Base-by-base conservation (phyloP, 768 basidiomycete species). In the Rossbeevera mucosa region DNA sequence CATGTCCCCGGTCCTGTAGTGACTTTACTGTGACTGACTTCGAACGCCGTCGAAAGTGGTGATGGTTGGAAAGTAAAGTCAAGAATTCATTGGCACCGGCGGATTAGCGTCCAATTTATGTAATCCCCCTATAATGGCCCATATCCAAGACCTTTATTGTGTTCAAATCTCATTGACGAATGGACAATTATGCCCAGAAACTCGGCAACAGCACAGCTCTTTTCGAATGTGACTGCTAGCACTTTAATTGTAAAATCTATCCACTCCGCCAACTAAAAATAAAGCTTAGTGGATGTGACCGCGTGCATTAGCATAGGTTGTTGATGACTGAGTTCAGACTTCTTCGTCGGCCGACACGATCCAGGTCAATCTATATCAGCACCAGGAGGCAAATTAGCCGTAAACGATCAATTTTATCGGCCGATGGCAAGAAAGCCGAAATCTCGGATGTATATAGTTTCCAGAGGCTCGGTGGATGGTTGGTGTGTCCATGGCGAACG, bases 391-490 rank as follows among this genome's bases (percentile, higher is more conserved):
- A 22, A 24, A 8, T 22, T 11, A 43, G 14, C 16, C 24, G 7
- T 11, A 13, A 21, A 22, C 22, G 13, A 22, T 24, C 16, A 13
- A 43, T 1, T 25, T 18, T 29, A 21, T 66, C 64, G 64, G 64
- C 64, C 64, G 64, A 66, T 20, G 50, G 24, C 4, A 18, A 2
- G 2, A 47, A 44, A 7, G 42, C 64, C 64, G 61, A 57, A 59
- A 42, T 24, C 31, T 16, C 52, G 41, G 18, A 21, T 30, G 44
- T 40, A 55, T 60, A 60, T 48, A 44, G 11, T n/a, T 8, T 18
- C 28, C 1, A 2, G 20, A 24, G 18, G 18, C 21, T 43, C 20
- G 14, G 2, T 47, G 45, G 3, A 6, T 5, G 3, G 5, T 44
- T 25, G 4, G 18, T 13, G 33, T 2, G 45, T 31, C 8, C 44